A percentile compares a stretch with the other conserved stretches of the same genome.
Evolutionary conservation across 805 yeast genomes (phyloP).

Genomic region (Candida adriatica): DNA sequence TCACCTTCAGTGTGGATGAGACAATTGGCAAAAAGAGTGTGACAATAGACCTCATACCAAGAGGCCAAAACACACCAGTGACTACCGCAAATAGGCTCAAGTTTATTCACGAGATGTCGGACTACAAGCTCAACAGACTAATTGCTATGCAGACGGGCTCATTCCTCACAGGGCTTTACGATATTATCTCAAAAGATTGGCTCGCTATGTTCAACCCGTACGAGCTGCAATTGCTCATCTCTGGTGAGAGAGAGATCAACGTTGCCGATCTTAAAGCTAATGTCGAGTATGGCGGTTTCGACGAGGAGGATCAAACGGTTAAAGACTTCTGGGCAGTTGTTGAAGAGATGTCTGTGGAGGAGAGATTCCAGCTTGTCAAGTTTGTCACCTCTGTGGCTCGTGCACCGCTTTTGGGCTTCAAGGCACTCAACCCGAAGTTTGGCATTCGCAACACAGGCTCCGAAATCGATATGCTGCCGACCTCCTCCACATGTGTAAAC

Average conservation of each 20-base stretch:
- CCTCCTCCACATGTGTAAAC: slow-evolving; percentile 92
- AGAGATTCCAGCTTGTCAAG: slow-evolving; percentile 60
- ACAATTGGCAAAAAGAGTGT: slow-evolving; percentile 30
- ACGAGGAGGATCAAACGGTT: slow-evolving; percentile 51
- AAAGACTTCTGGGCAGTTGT: slow-evolving; percentile 69
- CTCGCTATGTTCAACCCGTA: slow-evolving; percentile 75
- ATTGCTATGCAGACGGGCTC: slow-evolving; percentile 51
- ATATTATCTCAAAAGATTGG: slow-evolving; percentile 68
- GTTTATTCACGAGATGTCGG: slow-evolving; percentile 71
- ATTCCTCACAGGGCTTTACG: slow-evolving; percentile 65
- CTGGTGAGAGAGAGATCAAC: slow-evolving; percentile 65
- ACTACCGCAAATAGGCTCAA: slow-evolving; percentile 54
- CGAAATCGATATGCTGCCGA: slow-evolving; percentile 50
- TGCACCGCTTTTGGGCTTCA: slow-evolving; percentile 87
- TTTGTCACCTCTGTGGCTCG: slow-evolving; percentile 91
- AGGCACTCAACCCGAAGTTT: slow-evolving; percentile 64
- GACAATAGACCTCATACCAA: slow-evolving; percentile 51
- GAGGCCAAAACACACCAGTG: slow-evolving; percentile 55
- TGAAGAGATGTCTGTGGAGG: slow-evolving; percentile 56
- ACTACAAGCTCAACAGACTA: slow-evolving; percentile 65
- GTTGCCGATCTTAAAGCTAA: slow-evolving; percentile 59
- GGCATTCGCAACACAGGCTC: slow-evolving; percentile 68
- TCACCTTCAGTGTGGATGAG: slow-evolving; percentile 62
- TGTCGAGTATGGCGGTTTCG: slow-evolving; percentile 61
- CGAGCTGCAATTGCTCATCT: slow-evolving; percentile 78